These are phyloP conservation scores for Cicer chorassanicum DNA, from an alignment of 306 rosid genomes.

Conservation along the genomic window DNA sequence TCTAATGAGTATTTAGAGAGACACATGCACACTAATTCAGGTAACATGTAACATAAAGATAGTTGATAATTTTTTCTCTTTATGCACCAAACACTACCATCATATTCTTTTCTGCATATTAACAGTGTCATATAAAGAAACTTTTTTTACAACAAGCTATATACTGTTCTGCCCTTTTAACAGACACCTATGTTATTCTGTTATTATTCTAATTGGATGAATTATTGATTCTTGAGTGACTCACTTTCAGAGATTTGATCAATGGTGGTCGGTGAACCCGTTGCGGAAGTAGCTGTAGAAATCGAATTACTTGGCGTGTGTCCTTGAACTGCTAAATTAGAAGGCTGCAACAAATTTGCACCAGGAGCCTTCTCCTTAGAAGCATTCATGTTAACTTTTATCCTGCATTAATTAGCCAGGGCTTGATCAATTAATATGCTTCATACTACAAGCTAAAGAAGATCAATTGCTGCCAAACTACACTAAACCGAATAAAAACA, in stretches of 20 bases:
- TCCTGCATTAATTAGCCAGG: constrained; percentile 67
- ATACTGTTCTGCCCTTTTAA: constrained; percentile 43
- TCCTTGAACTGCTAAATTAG: constrained; percentile 48
- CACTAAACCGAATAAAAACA: constrained; percentile 27
- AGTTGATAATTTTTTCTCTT: too few relatives aligned
- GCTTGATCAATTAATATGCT: constrained; percentile 31
- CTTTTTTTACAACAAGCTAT: constrained; percentile 33
- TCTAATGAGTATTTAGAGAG: too few relatives aligned
- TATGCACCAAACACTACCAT: constrained; percentile 31
- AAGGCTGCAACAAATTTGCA: constrained; percentile 47
- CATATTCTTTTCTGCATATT: constrained; percentile 37
- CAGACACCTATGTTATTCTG: constrained; percentile 40
- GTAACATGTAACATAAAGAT: too few relatives aligned
- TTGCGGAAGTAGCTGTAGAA: constrained; percentile 49
- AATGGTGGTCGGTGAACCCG: constrained; percentile 48
- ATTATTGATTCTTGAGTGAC: constrained; percentile 45
- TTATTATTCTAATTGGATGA: constrained; percentile 17
- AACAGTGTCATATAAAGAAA: constrained; percentile 37
- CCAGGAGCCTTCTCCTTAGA: constrained; percentile 61
- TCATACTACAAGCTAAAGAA: constrained; percentile 18
- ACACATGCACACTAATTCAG: too few relatives aligned
- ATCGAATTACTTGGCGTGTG: constrained; percentile 47
- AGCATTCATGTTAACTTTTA: constrained; percentile 87
- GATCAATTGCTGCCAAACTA: constrained; percentile 18
- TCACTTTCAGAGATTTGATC: constrained; percentile 53